Evolutionary conservation across 352 stramenopile species (phyloP), one percentile per base, ranked within the genome.

Genomic region (Phytophthora fragariaefolia): DNA sequence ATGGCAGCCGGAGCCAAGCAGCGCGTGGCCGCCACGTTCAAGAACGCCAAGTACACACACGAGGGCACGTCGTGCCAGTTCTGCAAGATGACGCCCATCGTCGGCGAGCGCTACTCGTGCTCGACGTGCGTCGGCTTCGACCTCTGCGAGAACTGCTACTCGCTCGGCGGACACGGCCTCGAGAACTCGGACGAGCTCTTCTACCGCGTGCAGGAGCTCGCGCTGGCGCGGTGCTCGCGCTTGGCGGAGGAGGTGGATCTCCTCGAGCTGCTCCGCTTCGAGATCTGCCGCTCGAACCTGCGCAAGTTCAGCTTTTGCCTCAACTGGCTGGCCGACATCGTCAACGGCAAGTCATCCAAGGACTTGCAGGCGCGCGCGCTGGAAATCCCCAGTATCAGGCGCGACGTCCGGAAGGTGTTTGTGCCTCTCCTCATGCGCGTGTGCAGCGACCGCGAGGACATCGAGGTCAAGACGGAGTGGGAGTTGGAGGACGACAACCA

Each of bases 151-250:
- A 90, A 82, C 49, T 95, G 87, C 45, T 95, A 95, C 71, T 79
- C 82, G 36, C 73, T 93, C n/a, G 87, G 87, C 27, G 84, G 85
- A 26, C 87, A 95, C 65, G 87, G 87, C 1, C 69, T 93, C 46
- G 87, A 95, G 66, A 93, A 95, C 73, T 91, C 84, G 45, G 87
- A 95, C 71, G 87, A 95, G 63, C 69, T 95, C 40, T 95, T 95
- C 57, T 89, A 89, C 57, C 87, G 87, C 24, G 83, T 91, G 43
- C 83, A 95, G 59, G 85, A 93, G 63, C 74, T 95, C 12, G 83
- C 89, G 52, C 65, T 94, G 3, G 77, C 69, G 9, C 85, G 85
- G 24, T 94, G 86, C 47, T 59, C 81, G 22, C 83, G 84, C 7
- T 67, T 95, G 7, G 69, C 63, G 1, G 74, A 88, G 17, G 82